Evolutionary conservation across 2,329 filamentous ascomycete genomes (phyloP).

Genomic region (Didymella pomorum): DNA sequence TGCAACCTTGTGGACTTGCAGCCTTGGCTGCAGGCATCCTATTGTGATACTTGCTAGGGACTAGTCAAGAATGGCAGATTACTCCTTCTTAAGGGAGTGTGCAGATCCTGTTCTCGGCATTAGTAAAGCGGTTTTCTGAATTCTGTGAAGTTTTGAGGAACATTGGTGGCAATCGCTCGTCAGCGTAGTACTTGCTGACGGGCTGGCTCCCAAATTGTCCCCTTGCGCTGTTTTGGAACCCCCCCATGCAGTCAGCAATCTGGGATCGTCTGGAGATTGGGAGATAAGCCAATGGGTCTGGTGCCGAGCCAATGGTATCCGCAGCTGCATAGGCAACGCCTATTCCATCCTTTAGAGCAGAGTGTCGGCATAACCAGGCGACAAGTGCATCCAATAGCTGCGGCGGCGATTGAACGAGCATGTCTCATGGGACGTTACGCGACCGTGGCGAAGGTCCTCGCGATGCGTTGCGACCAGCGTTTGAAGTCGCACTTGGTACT

Average conservation of each 20-base stretch:
- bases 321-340: neutral
- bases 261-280: neutral
- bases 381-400: neutral
- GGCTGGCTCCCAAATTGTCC: neutral
- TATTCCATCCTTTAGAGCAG: neutral
- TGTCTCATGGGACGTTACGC: neutral
- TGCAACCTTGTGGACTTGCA: neutral
- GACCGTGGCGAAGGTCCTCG: neutral
- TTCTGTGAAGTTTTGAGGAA: neutral
- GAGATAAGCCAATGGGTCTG: neutral
- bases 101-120: neutral
- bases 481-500: no score
- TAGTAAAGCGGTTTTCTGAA: neutral
- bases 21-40: neutral
- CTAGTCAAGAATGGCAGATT: neutral
- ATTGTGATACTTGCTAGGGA: neutral
- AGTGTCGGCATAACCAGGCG: neutral
- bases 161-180: neutral
- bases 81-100: neutral
- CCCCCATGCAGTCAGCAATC: neutral
- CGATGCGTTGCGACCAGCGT: neutral
- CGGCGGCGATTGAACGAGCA: neutral
- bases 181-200: neutral
- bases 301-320: neutral
- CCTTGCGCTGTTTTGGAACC: neutral